Evolutionary conservation across 495 filamentous ascomycete species (phyloP).

Genomic region (Trichoderma reesei): DNA sequence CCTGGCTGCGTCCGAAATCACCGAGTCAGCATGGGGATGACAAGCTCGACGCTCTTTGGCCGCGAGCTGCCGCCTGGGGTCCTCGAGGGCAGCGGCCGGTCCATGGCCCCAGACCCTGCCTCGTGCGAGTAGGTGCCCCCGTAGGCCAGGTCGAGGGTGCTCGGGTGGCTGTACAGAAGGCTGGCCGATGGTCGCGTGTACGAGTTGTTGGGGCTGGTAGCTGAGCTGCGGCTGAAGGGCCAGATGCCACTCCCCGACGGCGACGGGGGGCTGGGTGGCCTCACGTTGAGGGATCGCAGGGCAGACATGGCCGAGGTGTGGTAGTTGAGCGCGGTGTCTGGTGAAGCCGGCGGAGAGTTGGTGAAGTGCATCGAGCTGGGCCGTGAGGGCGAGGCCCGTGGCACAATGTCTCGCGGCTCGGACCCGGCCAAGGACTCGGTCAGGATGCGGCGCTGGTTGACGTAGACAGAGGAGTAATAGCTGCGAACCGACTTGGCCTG

Average conservation of each 20-base stretch:
- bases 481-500: slow-evolving; percentile 20
- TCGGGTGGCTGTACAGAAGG: slow-evolving; percentile 26
- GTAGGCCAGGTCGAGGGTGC: slow-evolving; percentile 32
- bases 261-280: slow-evolving; percentile 38
- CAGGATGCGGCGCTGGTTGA: slow-evolving; percentile 27
- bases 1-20: slow-evolving; percentile 15
- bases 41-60: slow-evolving; percentile 42
- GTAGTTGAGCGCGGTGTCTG: slow-evolving; percentile 22
- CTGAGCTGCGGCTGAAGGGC: slow-evolving; percentile 36
- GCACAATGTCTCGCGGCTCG: slow-evolving; percentile 41
- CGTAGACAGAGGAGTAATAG: slow-evolving; percentile 13
- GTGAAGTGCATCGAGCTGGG: slow-evolving; percentile 27
- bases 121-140: slow-evolving; percentile 18
- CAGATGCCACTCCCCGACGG: slow-evolving; percentile 29
- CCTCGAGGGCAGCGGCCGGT: slow-evolving; percentile 35
- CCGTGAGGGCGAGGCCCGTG: slow-evolving; percentile 41
- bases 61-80: slow-evolving; percentile 34
- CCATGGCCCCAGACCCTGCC: slow-evolving; percentile 23
- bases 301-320: slow-evolving; percentile 34
- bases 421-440: slow-evolving; percentile 17
- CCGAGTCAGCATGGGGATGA: slow-evolving; percentile 39
- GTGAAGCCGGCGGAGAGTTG: slow-evolving; percentile 33
- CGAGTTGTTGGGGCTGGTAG: slow-evolving; percentile 36
- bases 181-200: slow-evolving; percentile 29
- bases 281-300: slow-evolving; percentile 34